Evolutionary conservation across 2,329 filamentous ascomycete species (phyloP), one percentile per base, ranked within the genome.

Genomic region (Diaporthe vexans): DNA sequence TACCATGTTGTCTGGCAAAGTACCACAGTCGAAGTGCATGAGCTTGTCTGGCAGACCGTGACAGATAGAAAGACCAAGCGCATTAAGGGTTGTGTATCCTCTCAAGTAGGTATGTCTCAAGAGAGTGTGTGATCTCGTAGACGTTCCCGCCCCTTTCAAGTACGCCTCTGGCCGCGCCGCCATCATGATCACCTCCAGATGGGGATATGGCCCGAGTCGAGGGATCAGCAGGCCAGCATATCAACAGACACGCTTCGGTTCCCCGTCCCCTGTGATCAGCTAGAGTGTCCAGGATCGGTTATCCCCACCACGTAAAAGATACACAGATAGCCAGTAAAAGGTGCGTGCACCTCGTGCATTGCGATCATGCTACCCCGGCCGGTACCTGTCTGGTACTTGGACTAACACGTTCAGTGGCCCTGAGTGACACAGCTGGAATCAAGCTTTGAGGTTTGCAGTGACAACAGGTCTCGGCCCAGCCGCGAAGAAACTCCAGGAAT

Each of bases 381-480:
- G 46, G 46, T 67, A 67, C 63, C 63, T 52, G 46, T 15, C 46
- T 37, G 29, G 63, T 52, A 67, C 63, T 26, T 67, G 46, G 63
- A 52, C 24, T 40, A 40, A 54, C 43, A 26, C 33, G 17, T 54
- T 40, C 46, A 40, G 29, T 43, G 69, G 56, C 54, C 54, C 54
- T 3, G 37, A 43, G 37, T 61, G 68, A 51, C 67, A 71, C 67
- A 11, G 43, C 43, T 24, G 69, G 56, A 33, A 67, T 52, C 61
- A 67, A 67, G 61, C 61, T 71, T 61, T 33, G 21, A 71, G 43
- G 26, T 51, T 54, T 33, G 24, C 57, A 51, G n/a, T 59, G 57
- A 72, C 57, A 61, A 52, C 52, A 43, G 35, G 61, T 71, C 26
- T 37, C 65, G 43, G 40, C 29, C 63, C 29, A 26, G 35, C 52